Conservation (phyloP, 2,329 filamentous ascomycete species). For the Rhynchosporium secalis region DNA sequence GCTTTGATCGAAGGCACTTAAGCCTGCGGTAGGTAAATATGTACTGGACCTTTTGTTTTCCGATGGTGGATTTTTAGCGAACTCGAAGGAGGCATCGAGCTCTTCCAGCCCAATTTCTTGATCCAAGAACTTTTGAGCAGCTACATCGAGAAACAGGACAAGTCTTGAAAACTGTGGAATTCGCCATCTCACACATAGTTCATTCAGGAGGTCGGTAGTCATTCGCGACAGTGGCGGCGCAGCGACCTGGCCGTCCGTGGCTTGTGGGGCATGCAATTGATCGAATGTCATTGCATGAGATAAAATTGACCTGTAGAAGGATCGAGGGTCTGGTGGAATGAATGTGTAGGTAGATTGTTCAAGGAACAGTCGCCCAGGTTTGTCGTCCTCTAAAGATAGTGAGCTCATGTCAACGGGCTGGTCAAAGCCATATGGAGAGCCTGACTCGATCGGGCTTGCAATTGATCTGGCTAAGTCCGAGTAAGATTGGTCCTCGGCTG, state of each 20-base stretch:
- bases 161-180: slow-evolving; percentile 80
- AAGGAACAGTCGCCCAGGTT: slow-evolving; percentile 38
- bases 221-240: slow-evolving; percentile 65
- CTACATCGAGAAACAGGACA: slow-evolving; percentile 80
- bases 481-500: slow-evolving; percentile 47
- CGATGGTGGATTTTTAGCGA: slow-evolving; percentile 70
- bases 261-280: slow-evolving; percentile 54
- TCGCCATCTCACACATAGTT: slow-evolving; percentile 85
- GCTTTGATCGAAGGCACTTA: slow-evolving; percentile 58
- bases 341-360: slow-evolving; percentile 78
- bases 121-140: slow-evolving; percentile 80
- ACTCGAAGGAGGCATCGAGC: slow-evolving; percentile 79
- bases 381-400: slow-evolving; percentile 37
- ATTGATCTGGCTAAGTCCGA: slow-evolving; percentile 55
- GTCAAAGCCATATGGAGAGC: slow-evolving; percentile 44
- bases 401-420: slow-evolving; percentile 40
- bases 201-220: slow-evolving; percentile 79
- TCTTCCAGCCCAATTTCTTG: slow-evolving; percentile 79
- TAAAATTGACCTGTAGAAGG: slow-evolving; percentile 80
- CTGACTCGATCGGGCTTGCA: slow-evolving; percentile 47
- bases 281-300: slow-evolving; percentile 72
- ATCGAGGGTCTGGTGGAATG: slow-evolving; percentile 80
- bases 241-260: slow-evolving; percentile 46
- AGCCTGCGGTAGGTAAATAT: slow-evolving; percentile 42
- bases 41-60: slow-evolving; percentile 54